Conservation (phyloP, 169 alveolate genomes). For the Eimeria necatrix region DNA sequence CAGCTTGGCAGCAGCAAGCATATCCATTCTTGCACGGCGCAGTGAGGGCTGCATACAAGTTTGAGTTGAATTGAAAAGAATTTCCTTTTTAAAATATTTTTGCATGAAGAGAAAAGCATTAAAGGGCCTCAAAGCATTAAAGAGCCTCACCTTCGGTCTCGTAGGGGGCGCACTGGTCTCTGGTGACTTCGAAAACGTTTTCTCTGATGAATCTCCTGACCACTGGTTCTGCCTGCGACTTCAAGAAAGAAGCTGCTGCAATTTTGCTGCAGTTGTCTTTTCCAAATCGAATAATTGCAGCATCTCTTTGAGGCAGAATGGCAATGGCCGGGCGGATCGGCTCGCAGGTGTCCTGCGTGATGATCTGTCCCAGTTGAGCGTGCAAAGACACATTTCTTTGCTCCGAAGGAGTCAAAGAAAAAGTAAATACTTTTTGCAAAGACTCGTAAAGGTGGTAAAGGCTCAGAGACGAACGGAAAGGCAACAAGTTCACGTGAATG, state of each 20-base stretch:
- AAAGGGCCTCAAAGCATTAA: not conserved
- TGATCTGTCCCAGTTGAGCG: constrained; percentile 6
- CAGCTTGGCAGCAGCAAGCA: too few relatives aligned
- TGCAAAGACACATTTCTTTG: not conserved
- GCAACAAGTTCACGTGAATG: constrained; percentile 35
- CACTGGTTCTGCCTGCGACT: not conserved
- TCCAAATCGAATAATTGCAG: not conserved
- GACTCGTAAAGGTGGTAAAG: constrained; percentile 10
- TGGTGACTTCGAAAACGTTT: not conserved
- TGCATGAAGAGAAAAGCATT: not conserved
- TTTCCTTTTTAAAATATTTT: not conserved
- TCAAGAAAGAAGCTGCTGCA: not conserved
- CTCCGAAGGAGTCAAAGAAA: not conserved
- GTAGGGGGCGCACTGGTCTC: constrained; percentile 12
- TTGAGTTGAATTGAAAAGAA: too few relatives aligned
- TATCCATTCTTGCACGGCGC: too few relatives aligned
- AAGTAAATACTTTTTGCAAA: not conserved
- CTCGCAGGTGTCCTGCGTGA: not conserved
- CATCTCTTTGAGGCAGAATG: not conserved
- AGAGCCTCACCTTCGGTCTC: not conserved
- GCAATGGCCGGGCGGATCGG: not conserved
- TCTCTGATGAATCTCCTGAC: not conserved
- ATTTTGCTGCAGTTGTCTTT: constrained; percentile 4
- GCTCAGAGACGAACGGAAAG: not conserved
- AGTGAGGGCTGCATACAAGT: too few relatives aligned